A percentile compares a stretch with the other conserved stretches of the same genome.
phyloP scores from a whole-genome alignment of 164 flowering plant species.

The Vitis cinerea region DNA sequence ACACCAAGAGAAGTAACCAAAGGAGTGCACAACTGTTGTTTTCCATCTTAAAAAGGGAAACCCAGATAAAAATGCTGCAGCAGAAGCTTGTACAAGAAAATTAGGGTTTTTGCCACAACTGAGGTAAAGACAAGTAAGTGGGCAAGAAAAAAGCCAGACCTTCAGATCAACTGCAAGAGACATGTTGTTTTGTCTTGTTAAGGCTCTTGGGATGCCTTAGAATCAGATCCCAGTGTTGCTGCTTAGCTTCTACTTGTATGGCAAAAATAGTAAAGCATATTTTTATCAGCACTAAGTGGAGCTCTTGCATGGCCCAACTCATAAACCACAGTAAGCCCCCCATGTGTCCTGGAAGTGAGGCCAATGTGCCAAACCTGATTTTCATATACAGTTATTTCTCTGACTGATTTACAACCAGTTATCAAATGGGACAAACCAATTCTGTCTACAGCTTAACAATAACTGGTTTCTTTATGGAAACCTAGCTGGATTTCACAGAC shows the following conservation, averaged over 20 bases:
- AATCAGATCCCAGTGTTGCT: background rate
- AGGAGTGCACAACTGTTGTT: background rate
- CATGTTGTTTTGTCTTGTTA: conserved; percentile 1
- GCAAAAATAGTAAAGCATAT: background rate
- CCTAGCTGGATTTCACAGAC: conserved; percentile 16
- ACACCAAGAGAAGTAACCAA: background rate
- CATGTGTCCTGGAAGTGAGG: background rate
- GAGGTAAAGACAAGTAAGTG: background rate
- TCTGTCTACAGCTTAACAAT: background rate
- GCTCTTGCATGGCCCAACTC: background rate
- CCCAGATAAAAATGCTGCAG: background rate
- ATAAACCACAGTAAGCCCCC: background rate
- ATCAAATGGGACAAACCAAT: background rate
- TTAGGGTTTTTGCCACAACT: background rate
- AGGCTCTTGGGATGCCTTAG: background rate
- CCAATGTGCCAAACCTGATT: background rate
- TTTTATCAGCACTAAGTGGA: background rate
- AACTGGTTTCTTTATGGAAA: background rate
- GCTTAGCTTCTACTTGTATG: background rate
- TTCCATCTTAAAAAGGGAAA: background rate
- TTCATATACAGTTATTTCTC: background rate
- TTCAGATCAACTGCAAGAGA: background rate
- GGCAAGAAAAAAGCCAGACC: background rate
- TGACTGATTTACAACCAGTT: background rate
- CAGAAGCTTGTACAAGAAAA: background rate